These are phyloP conservation scores for Fusarium annulatum DNA, from an alignment of 2,329 filamentous ascomycete genomes.

Conservation along the genomic window DNA sequence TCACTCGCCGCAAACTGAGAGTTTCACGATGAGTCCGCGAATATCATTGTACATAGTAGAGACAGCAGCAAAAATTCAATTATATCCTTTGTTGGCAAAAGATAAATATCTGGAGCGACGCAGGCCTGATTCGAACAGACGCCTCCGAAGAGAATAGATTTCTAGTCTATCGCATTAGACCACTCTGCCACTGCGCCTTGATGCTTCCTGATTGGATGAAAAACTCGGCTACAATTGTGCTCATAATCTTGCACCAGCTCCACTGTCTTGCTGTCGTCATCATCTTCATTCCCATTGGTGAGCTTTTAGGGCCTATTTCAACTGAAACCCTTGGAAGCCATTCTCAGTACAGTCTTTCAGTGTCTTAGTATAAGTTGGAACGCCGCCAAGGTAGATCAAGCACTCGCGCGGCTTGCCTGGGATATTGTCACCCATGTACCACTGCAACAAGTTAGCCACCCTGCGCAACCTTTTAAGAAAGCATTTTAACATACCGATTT, in stretches of 20 bases:
- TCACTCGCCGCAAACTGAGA: background rate
- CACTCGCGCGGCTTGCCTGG: background rate
- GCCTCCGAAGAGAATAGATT: slow-evolving; percentile 14
- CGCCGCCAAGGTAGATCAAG: background rate
- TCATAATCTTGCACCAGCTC: rapidly evolving
- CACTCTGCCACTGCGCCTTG: slow-evolving; percentile 15
- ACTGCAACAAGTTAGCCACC: background rate
- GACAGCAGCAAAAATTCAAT: background rate
- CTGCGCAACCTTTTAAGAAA: no score
- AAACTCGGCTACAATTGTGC: rapidly evolving
- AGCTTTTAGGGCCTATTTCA: background rate
- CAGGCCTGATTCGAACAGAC: slow-evolving; percentile 5
- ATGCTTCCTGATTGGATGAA: background rate
- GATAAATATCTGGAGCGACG: background rate
- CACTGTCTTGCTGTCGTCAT: rapidly evolving
- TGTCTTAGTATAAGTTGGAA: background rate
- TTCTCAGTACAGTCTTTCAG: background rate
- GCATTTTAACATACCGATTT: background rate
- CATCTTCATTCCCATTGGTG: rapidly evolving
- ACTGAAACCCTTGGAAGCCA: background rate
- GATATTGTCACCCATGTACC: background rate
- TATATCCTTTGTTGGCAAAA: rapidly evolving
- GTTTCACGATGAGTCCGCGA: rapidly evolving
- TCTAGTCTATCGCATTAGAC: slow-evolving; percentile 17
- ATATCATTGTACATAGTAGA: rapidly evolving